Evolutionary conservation across 2,329 filamentous ascomycete genomes (phyloP).

Genomic region (Neofusicoccum laricinum): DNA sequence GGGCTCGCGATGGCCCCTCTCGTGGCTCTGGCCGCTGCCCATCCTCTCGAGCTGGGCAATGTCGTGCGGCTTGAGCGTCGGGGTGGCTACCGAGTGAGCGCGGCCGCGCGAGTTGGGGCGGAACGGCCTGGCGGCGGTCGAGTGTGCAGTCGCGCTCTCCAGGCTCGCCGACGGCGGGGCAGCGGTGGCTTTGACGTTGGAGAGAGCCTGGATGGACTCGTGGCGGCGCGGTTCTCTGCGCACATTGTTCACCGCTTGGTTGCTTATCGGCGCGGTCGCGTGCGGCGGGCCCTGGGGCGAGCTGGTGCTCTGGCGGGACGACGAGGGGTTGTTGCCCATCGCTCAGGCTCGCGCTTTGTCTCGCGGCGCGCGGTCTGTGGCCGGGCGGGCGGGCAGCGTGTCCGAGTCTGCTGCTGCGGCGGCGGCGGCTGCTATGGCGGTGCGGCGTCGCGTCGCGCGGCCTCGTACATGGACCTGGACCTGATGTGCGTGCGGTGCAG

Average conservation of each 20-base stretch:
- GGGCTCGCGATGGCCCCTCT: constrained; percentile 21
- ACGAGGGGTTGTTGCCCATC: constrained; percentile 36
- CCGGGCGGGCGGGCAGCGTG: neutral
- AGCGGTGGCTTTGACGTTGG: constrained; percentile 33
- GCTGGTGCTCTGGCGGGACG: constrained; percentile 27
- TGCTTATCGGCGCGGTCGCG: constrained; percentile 20
- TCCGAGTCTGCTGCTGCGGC: constrained; percentile 5
- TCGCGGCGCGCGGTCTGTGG: constrained; percentile 7
- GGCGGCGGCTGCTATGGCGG: constrained; percentile 1
- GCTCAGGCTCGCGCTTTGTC: constrained; percentile 3
- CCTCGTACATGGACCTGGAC: neutral
- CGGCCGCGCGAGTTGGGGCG: constrained; percentile 28
- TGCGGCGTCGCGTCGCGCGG: neutral
- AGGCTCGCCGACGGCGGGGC: constrained; percentile 38
- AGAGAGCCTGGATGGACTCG: constrained; percentile 40
- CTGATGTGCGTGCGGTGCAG: constrained; percentile 2
- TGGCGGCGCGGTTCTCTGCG: constrained; percentile 33
- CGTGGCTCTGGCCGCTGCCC: constrained; percentile 41
- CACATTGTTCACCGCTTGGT: constrained; percentile 24
- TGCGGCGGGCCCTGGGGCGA: constrained; percentile 21
- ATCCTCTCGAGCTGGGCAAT: constrained; percentile 28
- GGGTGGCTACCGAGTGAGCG: constrained; percentile 23
- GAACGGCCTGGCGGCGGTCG: constrained; percentile 23
- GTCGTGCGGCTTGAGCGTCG: constrained; percentile 26
- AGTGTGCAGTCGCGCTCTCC: constrained; percentile 31